phyloP scores from a whole-genome alignment of 2,329 filamentous ascomycete genomes.

The Piedraia hortae region DNA sequence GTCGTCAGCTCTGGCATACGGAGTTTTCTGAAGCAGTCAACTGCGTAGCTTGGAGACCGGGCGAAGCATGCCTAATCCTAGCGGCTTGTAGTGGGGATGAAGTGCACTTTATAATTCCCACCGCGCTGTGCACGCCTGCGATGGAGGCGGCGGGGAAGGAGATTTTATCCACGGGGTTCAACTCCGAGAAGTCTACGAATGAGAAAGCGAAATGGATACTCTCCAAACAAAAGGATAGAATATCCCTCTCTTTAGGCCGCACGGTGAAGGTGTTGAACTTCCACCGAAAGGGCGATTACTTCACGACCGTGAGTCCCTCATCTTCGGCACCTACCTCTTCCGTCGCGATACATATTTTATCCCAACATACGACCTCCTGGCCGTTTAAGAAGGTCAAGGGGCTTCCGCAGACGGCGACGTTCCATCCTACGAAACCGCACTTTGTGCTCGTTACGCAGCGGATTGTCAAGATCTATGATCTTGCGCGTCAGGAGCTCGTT shows the following conservation, averaged over 20 bases:
- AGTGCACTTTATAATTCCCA: conserved; percentile 53
- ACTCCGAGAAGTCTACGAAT: conserved; percentile 21
- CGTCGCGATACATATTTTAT: conserved; percentile 81
- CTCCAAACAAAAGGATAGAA: conserved; percentile 49
- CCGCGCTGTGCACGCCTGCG: conserved; percentile 8
- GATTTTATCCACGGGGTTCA: conserved; percentile 64
- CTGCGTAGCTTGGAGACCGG: conserved; percentile 69
- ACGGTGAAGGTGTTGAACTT: conserved; percentile 65
- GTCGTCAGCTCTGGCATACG: conserved; percentile 64
- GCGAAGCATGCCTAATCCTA: conserved; percentile 45
- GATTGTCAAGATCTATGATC: conserved; percentile 76
- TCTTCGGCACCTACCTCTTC: conserved; percentile 39
- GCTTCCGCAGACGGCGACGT: conserved; percentile 68
- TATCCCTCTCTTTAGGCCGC: conserved; percentile 44
- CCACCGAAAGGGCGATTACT: conserved; percentile 85
- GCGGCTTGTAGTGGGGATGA: conserved; percentile 65
- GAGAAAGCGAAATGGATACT: conserved; percentile 52
- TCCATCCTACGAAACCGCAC: conserved; percentile 76
- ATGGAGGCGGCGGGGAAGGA: conserved; percentile 48
- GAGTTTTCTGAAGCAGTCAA: conserved; percentile 61
- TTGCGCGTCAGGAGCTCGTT: conserved; percentile 70
- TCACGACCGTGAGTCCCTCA: conserved; percentile 66
- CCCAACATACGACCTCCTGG: conserved; percentile 80
- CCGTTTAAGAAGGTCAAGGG: conserved; percentile 58
- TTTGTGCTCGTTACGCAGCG: conserved; percentile 94